phyloP scores from a whole-genome alignment of 2,329 filamentous ascomycete genomes.

The Cladobotryum protrusum region DNA sequence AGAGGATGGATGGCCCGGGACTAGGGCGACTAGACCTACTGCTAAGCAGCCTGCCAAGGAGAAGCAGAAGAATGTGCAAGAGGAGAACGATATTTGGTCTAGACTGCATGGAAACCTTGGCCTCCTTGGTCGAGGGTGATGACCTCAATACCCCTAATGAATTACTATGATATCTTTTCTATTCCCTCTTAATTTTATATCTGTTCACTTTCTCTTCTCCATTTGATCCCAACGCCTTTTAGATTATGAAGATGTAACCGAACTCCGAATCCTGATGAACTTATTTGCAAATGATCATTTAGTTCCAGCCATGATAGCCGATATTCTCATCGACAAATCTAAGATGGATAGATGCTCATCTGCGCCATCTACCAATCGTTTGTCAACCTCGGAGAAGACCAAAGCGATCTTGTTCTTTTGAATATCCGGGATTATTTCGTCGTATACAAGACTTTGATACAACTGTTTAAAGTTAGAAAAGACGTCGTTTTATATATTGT shows the following conservation, averaged over 20 bases:
- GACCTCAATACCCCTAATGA: neutral
- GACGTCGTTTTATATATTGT: neutral
- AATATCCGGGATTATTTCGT: conserved; percentile 74
- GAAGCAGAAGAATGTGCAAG: conserved; percentile 14
- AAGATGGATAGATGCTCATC: conserved; percentile 92
- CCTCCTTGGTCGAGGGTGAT: conserved; percentile 37
- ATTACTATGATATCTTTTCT: neutral
- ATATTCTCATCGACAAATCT: conserved; percentile 77
- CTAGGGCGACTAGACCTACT: neutral
- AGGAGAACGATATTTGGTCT: conserved; percentile 41
- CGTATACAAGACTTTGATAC: conserved; percentile 75
- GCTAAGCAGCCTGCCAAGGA: conserved; percentile 8
- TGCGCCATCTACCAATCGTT: conserved; percentile 86
- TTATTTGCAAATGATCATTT: conserved; percentile 10
- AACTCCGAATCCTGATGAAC: conserved; percentile 1
- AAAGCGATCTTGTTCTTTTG: conserved; percentile 89
- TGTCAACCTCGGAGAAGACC: conserved; percentile 90
- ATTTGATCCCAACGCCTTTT: conserved; percentile 6
- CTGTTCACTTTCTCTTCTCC: conserved; percentile 2
- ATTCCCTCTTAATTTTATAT: neutral
- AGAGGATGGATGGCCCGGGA: conserved; percentile 11
- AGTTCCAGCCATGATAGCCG: conserved; percentile 56
- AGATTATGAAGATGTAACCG: conserved; percentile 13
- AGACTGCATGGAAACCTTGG: conserved; percentile 48
- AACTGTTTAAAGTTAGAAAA: conserved; percentile 43